A percentile compares a stretch with the other conserved stretches of the same genome.
Evolutionary conservation across 2,329 filamentous ascomycete genomes (phyloP).

Genomic region (Coniochaeta prunicola): DNA sequence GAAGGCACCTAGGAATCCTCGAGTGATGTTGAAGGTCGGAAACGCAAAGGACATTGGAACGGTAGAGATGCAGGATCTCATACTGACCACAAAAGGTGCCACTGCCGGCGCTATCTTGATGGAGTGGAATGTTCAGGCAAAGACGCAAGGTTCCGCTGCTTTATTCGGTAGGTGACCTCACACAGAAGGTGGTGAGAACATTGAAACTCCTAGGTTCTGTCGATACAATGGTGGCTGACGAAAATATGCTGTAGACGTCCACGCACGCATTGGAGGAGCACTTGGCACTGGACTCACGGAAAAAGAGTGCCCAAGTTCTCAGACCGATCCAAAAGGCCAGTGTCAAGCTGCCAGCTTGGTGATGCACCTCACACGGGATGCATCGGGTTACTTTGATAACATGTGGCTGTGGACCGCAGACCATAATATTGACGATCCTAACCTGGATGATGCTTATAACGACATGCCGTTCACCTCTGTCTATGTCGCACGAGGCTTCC

Average conservation of each 20-base stretch:
- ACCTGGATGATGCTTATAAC: conserved; percentile 42
- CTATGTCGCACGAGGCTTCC: conserved; percentile 26
- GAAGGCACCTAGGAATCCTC: conserved; percentile 28
- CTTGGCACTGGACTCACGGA: conserved; percentile 59
- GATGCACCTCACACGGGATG: conserved; percentile 35
- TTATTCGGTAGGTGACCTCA: neutral
- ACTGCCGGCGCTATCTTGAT: conserved; percentile 62
- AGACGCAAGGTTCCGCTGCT: neutral
- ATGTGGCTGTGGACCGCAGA: conserved; percentile 64
- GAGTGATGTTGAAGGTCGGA: conserved; percentile 59
- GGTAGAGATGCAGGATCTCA: conserved; percentile 65
- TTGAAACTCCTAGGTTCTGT: neutral
- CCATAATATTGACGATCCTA: conserved; percentile 37
- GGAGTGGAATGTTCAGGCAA: conserved; percentile 47
- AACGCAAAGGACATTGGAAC: conserved; percentile 49
- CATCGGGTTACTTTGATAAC: conserved; percentile 44
- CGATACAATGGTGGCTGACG: neutral
- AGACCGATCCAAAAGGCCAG: conserved; percentile 32
- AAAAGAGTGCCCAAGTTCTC: conserved; percentile 44
- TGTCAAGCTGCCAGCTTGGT: conserved; percentile 54
- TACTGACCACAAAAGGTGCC: conserved; percentile 58
- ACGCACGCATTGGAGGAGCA: conserved; percentile 66
- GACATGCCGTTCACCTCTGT: conserved; percentile 38
- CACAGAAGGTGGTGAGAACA: neutral
- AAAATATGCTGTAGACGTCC: conserved; percentile 41